Percentiles rank a stretch among this genome's conserved stretches.
Evolutionary conservation across 2,329 filamentous ascomycete genomes (phyloP).

Genomic region (Cladosporium austrohemisphaericum): DNA sequence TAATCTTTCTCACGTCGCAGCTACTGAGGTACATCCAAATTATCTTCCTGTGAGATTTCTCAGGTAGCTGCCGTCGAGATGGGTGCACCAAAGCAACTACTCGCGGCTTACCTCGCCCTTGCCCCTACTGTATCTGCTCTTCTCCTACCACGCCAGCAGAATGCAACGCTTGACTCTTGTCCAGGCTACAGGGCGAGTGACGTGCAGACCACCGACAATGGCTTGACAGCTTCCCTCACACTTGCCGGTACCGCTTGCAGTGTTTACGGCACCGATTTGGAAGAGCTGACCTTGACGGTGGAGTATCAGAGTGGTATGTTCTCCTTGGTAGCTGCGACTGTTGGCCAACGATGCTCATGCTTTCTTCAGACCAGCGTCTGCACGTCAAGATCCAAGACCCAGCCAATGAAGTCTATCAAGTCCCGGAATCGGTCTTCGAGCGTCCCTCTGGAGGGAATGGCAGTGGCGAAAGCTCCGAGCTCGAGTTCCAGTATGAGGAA

Average conservation of each 20-base stretch:
- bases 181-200: conserved; percentile 66
- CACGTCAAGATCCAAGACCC: conserved; percentile 72
- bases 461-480: conserved; percentile 38
- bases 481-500: conserved; percentile 53
- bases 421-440: conserved; percentile 65
- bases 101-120: neutral
- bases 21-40: conserved; percentile 1
- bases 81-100: neutral
- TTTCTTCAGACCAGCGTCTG: conserved; percentile 47
- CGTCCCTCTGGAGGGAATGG: conserved; percentile 46
- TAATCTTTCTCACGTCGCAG: neutral
- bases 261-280: conserved; percentile 56
- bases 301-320: conserved; percentile 58
- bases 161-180: conserved; percentile 40
- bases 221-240: conserved; percentile 65
- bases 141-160: conserved; percentile 2
- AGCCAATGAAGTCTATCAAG: conserved; percentile 67
- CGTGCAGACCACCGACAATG: conserved; percentile 49
- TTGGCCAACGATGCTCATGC: neutral
- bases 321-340: neutral
- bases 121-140: neutral
- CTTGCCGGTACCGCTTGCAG: conserved; percentile 66
- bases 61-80: conserved; percentile 1
- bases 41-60: neutral
- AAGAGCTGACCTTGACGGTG: conserved; percentile 55